Evolutionary conservation across 2,329 filamentous ascomycete species (phyloP).

Genomic region (Arthrobotrys conoides): DNA sequence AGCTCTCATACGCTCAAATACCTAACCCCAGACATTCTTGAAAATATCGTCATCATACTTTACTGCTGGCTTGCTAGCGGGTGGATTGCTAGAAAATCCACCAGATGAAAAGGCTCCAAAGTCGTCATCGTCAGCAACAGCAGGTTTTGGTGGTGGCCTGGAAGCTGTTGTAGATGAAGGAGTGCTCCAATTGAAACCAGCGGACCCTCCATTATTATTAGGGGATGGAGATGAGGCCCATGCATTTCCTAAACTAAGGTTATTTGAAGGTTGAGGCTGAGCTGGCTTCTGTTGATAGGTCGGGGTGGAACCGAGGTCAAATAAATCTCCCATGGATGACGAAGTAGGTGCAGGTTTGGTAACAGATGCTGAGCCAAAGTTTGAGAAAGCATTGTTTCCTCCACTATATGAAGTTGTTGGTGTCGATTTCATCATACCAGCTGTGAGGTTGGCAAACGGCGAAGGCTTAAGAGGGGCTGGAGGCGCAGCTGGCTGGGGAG

Average conservation of each 20-base stretch:
- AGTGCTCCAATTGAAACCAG: constrained; percentile 76
- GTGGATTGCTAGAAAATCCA: constrained; percentile 73
- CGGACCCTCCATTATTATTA: constrained; percentile 69
- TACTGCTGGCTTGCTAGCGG: constrained; percentile 72
- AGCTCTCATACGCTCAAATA: not conserved
- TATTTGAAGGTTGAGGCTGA: constrained; percentile 67
- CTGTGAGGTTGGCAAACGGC: constrained; percentile 75
- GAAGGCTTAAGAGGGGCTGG: constrained; percentile 70
- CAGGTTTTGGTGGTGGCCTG: constrained; percentile 64
- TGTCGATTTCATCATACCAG: constrained; percentile 63
- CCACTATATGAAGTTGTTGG: constrained; percentile 69
- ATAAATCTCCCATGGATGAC: constrained; percentile 81
- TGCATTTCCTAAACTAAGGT: constrained; percentile 81
- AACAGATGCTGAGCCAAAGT: constrained; percentile 77
- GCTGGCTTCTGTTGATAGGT: constrained; percentile 70
- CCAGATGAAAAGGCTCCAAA: constrained; percentile 68
- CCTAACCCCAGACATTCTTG: constrained; percentile 91
- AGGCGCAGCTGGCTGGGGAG: constrained; percentile 68
- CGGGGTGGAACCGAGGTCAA: constrained; percentile 77
- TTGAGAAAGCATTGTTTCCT: constrained; percentile 70
- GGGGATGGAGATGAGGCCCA: constrained; percentile 80
- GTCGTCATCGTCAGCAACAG: constrained; percentile 69
- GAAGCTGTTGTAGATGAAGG: constrained; percentile 62
- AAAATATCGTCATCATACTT: constrained; percentile 87
- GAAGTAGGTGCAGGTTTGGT: constrained; percentile 67